A percentile compares a stretch with the other conserved stretches of the same genome.
Evolutionary conservation across 2,329 filamentous ascomycete genomes (phyloP).

Genomic region (Fusarium fracticaudum): DNA sequence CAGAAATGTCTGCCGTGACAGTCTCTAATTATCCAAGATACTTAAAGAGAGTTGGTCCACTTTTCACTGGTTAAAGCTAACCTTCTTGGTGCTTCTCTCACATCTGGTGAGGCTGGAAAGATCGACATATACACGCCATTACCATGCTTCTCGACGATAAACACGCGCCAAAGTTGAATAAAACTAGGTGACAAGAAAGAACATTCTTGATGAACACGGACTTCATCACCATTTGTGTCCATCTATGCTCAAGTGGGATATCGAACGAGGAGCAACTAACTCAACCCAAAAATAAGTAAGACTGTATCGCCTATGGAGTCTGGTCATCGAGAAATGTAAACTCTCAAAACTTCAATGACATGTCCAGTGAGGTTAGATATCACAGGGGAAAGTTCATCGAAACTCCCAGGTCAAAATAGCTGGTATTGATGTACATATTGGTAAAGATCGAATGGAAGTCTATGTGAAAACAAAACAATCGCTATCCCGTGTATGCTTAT

Average conservation of each 20-base stretch:
- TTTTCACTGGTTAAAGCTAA: not conserved
- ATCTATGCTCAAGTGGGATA: too few relatives aligned
- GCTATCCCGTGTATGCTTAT: not conserved
- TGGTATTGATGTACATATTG: not conserved
- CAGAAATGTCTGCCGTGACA: not conserved
- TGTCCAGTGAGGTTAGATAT: not conserved
- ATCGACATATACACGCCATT: not conserved
- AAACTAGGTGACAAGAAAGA: fast-evolving
- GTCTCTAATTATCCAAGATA: not conserved
- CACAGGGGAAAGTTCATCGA: not conserved
- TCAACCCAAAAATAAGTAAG: not conserved
- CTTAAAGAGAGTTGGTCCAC: not conserved
- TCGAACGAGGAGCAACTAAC: not conserved
- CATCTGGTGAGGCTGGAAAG: too few relatives aligned
- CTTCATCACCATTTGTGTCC: too few relatives aligned
- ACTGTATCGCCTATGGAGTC: not conserved
- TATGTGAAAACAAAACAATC: not conserved
- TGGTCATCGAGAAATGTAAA: not conserved
- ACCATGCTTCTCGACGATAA: not conserved
- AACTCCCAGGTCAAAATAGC: not conserved
- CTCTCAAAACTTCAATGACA: too few relatives aligned
- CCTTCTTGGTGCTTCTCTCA: not conserved
- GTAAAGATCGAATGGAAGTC: conserved; percentile 13
- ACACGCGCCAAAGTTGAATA: not conserved
- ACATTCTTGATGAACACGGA: not conserved